Percentiles rank a stretch among this genome's conserved stretches.
Evolutionary conservation across 2,329 filamentous ascomycete species (phyloP).

Genomic region (Fusarium redolens): DNA sequence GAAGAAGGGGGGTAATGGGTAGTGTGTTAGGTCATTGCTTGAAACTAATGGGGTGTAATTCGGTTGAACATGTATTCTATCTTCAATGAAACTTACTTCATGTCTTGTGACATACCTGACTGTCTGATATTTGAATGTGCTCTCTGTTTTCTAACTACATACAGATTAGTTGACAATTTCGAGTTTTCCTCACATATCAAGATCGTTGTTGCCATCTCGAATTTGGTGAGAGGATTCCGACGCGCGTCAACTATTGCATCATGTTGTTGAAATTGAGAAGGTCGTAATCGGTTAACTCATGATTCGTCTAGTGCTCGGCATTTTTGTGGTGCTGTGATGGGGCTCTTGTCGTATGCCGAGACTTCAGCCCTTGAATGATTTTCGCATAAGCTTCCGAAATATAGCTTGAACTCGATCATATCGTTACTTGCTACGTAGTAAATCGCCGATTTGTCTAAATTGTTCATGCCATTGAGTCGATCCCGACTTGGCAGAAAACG

Average conservation of each 20-base stretch:
- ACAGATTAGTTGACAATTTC: neutral
- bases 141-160: neutral
- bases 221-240: neutral
- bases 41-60: neutral
- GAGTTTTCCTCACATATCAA: neutral
- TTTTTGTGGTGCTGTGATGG: slow-evolving; percentile 2
- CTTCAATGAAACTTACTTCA: neutral
- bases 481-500: neutral
- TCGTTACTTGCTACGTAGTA: neutral
- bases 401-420: neutral
- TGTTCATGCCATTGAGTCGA: neutral
- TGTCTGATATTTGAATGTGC: neutral
- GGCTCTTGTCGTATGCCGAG: slow-evolving; percentile 17
- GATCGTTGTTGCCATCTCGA: neutral
- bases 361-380: neutral
- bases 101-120: neutral
- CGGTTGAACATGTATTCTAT: neutral
- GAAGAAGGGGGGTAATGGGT: fast-evolving
- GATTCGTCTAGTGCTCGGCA: neutral
- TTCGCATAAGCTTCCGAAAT: neutral
- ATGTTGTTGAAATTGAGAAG: neutral
- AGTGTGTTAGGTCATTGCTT: neutral
- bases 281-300: neutral
- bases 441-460: neutral
- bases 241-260: slow-evolving; percentile 1